Evolutionary conservation across 129 eudicot species (phyloP), one percentile per base, ranked within the genome.

Genomic region (Centrapalus pauciflorus): DNA sequence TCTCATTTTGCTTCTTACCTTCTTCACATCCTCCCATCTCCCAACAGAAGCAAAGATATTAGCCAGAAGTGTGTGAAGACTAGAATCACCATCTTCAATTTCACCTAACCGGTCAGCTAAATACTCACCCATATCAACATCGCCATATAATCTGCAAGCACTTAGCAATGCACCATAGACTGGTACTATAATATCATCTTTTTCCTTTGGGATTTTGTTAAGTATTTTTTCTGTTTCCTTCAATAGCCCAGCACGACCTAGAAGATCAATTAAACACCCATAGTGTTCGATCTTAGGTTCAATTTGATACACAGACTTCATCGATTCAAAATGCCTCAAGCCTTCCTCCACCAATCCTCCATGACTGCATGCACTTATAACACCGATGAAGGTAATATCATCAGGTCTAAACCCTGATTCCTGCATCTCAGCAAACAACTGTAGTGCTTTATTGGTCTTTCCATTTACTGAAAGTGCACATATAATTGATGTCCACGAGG

Each of bases 291-390:
- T 55, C 52, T 83, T 87, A 3, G 95, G 95, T 13, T 87, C 82
- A 6, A 87, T 76, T 4, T 61, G 17, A 69, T 80, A 81, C 46
- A 75, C 43, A 7, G 64, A 61, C 29, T 29, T 75, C 86, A 87
- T 87, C 0, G 85, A 80, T 60, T 80, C 66, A 27, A 87, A 87
- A 76, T 87, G 77, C 78, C 35, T 62, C 8, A 81, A 72, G 1
- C 95, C 89, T 76, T 83, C 84, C 29, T 83, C 80, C 17, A 87
- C 89, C 5, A 83, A 76, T 35, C 95, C 90, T 35, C 87, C 95
- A 33, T 87, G 95, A 33, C 87, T 83, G 43, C 95, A 87, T 5
- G 90, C 95, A 27, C 75, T 83, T 35, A 87, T 52, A 35, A 87
- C 87, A 1, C 89, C 89, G 7, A 87, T 78, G 71, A 83, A 83